These are phyloP conservation scores for Panaeolus cyanescens DNA, from an alignment of 768 basidiomycete species.

Conservation along the genomic window DNA sequence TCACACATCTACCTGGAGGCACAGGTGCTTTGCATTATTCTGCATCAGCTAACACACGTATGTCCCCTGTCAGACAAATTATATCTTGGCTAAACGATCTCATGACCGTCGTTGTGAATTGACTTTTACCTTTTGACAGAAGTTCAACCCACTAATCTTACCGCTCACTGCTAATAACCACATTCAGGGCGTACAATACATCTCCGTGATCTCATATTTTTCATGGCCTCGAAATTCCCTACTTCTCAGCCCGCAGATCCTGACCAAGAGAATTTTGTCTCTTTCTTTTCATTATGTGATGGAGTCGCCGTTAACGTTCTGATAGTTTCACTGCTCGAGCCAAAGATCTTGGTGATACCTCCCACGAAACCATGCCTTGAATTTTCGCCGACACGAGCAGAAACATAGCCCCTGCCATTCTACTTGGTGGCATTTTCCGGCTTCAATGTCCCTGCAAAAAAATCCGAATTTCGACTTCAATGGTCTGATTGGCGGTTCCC, in stretches of 20 bases:
- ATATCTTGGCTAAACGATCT: not conserved
- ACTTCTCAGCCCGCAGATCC: not conserved
- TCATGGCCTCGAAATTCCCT: not conserved
- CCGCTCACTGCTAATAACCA: not conserved
- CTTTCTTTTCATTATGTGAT: not conserved
- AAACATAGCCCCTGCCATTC: slow-evolving; percentile 1
- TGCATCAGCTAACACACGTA: not conserved
- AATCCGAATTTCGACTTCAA: not conserved
- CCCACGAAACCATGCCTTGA: not conserved
- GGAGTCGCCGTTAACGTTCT: not conserved
- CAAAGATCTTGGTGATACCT: not conserved
- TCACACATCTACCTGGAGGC: not conserved
- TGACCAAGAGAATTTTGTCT: not conserved
- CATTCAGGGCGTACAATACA: not conserved
- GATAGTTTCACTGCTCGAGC: not conserved
- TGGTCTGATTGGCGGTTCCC: slow-evolving; percentile 1
- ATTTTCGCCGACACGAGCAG: not conserved
- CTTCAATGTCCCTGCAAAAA: not conserved
- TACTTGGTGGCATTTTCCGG: not conserved
- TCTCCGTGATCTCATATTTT: not conserved
- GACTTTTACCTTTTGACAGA: slow-evolving; percentile 2
- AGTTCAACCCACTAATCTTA: not conserved
- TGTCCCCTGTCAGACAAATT: not conserved
- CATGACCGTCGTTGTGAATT: not conserved
- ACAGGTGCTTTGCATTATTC: not conserved